phyloP scores from a whole-genome alignment of 2,329 filamentous ascomycete genomes.

The Nemania sp. region DNA sequence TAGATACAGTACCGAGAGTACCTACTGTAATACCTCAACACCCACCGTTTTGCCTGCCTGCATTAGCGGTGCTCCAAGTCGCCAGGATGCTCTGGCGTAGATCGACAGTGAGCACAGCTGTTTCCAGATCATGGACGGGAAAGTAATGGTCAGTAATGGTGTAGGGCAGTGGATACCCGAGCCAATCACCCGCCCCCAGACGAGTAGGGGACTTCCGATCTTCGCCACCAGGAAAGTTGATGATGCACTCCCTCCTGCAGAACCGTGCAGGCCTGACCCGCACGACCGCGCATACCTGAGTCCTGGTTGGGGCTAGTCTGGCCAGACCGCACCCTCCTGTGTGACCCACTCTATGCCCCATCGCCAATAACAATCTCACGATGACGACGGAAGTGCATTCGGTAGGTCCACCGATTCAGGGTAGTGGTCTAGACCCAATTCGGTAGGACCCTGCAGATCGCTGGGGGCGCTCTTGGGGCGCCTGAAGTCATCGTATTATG shows the following conservation, averaged over 20 bases:
- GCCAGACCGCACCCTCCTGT: constrained; percentile 17
- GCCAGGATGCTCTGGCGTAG: constrained; percentile 29
- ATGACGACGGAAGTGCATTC: constrained; percentile 34
- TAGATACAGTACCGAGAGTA: background rate
- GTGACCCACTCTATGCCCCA: constrained; percentile 42
- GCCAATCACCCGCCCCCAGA: constrained; percentile 43
- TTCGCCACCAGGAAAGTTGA: constrained; percentile 48
- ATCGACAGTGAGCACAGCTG: constrained; percentile 47
- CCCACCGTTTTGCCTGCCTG: constrained; percentile 20
- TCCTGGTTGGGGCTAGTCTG: constrained; percentile 22
- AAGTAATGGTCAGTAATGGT: constrained; percentile 41
- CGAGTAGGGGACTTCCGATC: constrained; percentile 41
- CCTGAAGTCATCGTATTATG: constrained; percentile 51
- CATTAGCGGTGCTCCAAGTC: constrained; percentile 20
- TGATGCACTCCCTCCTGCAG: constrained; percentile 46
- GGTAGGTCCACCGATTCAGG: constrained; percentile 15
- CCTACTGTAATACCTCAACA: background rate
- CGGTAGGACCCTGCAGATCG: constrained; percentile 53
- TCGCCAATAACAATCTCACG: constrained; percentile 42
- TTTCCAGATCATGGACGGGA: constrained; percentile 45
- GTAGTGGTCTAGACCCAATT: constrained; percentile 5
- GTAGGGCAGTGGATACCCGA: constrained; percentile 43
- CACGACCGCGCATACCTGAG: constrained; percentile 8
- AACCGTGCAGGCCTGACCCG: constrained; percentile 30
- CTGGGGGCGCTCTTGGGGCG: constrained; percentile 37